Percentiles rank a stretch among this genome's conserved stretches.
Conservation (phyloP, 345 rosid species). For the Corchorus capsularis region DNA sequence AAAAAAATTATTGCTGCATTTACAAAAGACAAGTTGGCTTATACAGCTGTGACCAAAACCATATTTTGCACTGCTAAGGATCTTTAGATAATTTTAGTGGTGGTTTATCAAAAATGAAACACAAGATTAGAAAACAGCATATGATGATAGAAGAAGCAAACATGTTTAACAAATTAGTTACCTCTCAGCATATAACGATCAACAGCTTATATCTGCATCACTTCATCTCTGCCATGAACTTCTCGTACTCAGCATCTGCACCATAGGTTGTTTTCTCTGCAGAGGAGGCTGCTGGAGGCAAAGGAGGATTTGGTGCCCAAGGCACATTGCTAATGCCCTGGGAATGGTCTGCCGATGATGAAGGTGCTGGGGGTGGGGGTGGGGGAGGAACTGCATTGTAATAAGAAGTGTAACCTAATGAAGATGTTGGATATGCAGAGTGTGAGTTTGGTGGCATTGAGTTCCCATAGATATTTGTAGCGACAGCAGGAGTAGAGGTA, state of each 20-base stretch:
- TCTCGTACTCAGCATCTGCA: constrained; percentile 88
- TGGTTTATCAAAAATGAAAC: constrained; percentile 9
- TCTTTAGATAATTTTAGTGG: neutral
- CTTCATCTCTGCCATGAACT: constrained; percentile 98
- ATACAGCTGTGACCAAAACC: neutral
- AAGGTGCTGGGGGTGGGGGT: constrained; percentile 52
- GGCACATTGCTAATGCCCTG: constrained; percentile 66
- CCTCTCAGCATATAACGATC: constrained; percentile 43
- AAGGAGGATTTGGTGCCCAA: constrained; percentile 71
- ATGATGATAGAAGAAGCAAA: neutral
- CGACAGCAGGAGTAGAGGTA: constrained; percentile 50
- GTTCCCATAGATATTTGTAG: constrained; percentile 58
- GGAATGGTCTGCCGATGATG: constrained; percentile 53
- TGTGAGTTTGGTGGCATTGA: constrained; percentile 51
- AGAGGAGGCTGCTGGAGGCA: constrained; percentile 49
- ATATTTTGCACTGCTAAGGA: neutral
- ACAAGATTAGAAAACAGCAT: neutral
- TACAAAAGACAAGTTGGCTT: neutral
- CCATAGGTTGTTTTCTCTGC: constrained; percentile 60
- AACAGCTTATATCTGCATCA: constrained; percentile 35
- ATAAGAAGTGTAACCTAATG: constrained; percentile 70
- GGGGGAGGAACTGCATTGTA: constrained; percentile 80
- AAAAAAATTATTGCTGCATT: neutral
- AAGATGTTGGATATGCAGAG: constrained; percentile 55
- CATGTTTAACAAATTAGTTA: constrained; percentile 28